Percentiles rank a stretch among this genome's conserved stretches.
Evolutionary conservation across 345 rosid species (phyloP).

Genomic region (Bruguiera gymnorhiza): DNA sequence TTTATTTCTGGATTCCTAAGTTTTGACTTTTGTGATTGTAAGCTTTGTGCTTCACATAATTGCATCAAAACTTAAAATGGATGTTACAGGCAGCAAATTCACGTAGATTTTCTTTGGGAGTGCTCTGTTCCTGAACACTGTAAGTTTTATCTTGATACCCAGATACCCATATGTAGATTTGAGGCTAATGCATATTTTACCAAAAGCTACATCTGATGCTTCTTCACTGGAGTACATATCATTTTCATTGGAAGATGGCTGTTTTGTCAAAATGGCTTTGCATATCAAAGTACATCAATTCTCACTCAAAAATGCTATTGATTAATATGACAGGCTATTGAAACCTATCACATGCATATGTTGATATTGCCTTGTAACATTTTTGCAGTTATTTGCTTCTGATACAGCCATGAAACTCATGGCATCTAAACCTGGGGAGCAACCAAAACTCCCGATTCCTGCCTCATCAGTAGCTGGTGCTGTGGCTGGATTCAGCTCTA

Average conservation of each 20-base stretch:
- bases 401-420: slow-evolving; percentile 72
- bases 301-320: not conserved
- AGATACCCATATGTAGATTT: not conserved
- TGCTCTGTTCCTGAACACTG: not conserved
- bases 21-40: too few species aligned
- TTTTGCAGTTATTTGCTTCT: slow-evolving; percentile 43
- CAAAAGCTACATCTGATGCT: not conserved
- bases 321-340: not conserved
- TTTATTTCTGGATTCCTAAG: too few species aligned
- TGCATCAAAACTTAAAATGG: too few species aligned
- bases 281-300: too few species aligned
- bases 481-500: slow-evolving; percentile 86
- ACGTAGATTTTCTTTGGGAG: too few species aligned
- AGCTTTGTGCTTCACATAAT: too few species aligned
- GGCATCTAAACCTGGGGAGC: slow-evolving; percentile 63
- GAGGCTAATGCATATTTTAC: not conserved
- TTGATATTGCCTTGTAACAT: not conserved
- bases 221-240: not conserved
- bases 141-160: not conserved
- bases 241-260: not conserved
- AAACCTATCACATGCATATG: not conserved
- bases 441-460: slow-evolving; percentile 57
- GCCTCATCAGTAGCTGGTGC: slow-evolving; percentile 91
- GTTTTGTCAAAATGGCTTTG: not conserved
- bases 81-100: too few species aligned